phyloP scores from a whole-genome alignment of 2,329 filamentous ascomycete species.

The Pestalotiopsis sp. region DNA sequence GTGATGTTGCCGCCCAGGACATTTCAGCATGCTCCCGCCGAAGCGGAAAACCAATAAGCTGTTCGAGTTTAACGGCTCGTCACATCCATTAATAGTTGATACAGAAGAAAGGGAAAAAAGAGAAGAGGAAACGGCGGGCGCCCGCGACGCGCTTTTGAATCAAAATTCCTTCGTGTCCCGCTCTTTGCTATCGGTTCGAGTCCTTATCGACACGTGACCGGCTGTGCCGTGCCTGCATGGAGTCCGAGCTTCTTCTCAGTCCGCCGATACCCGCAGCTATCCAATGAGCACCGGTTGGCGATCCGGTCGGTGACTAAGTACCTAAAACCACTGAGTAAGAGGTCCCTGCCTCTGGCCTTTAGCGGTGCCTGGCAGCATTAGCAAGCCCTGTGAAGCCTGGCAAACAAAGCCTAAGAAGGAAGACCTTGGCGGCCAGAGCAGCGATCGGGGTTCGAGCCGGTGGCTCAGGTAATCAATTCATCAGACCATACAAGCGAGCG shows the following conservation, averaged over 20 bases:
- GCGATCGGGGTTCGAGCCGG: background rate
- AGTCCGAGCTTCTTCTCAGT: background rate
- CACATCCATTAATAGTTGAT: constrained; percentile 81
- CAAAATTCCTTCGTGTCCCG: background rate
- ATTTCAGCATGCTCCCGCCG: constrained; percentile 65
- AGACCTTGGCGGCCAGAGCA: too few relatives aligned
- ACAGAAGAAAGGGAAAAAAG: constrained; percentile 48
- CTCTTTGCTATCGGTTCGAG: background rate
- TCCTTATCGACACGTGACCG: constrained; percentile 18
- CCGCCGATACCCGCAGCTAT: background rate
- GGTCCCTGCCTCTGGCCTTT: background rate
- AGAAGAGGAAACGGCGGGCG: constrained; percentile 15
- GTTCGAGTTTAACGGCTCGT: constrained; percentile 64
- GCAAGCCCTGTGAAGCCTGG: background rate
- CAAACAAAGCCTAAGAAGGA: background rate
- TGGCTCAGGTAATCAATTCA: background rate
- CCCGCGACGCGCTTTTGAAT: background rate
- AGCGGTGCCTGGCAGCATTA: background rate
- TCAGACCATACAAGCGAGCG: background rate
- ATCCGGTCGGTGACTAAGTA: background rate
- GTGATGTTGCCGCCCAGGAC: constrained; percentile 63
- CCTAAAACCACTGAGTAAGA: background rate
- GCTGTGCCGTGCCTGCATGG: background rate
- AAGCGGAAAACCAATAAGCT: constrained; percentile 56
- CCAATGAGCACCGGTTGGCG: background rate